Evolutionary conservation across 2,329 filamentous ascomycete genomes (phyloP).

Genomic region (Bisporella sp.): DNA sequence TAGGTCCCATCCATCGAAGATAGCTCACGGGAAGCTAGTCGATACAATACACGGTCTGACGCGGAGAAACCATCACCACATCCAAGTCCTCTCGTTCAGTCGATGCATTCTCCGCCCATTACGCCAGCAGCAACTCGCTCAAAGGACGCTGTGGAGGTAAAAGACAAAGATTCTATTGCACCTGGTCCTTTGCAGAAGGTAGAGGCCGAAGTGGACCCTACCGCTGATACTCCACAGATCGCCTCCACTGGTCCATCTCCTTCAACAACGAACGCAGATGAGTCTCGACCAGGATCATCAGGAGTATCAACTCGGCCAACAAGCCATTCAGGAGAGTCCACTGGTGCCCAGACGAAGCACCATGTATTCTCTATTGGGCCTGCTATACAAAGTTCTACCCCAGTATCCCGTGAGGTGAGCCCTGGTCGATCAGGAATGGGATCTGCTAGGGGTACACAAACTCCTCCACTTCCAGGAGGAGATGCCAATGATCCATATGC

Average conservation of each 20-base stretch:
- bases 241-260: conserved; percentile 48
- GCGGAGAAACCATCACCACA: conserved; percentile 59
- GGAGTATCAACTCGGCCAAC: conserved; percentile 20
- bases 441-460: conserved; percentile 58
- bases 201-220: conserved; percentile 32
- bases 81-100: conserved; percentile 58
- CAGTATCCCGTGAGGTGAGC: conserved; percentile 54
- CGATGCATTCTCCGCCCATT: conserved; percentile 80
- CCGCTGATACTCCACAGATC: conserved; percentile 63
- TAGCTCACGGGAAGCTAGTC: conserved; percentile 49
- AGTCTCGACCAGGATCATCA: conserved; percentile 27
- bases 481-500: conserved; percentile 82
- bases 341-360: conserved; percentile 11
- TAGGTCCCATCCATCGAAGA: conserved; percentile 56
- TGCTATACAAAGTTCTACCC: conserved; percentile 39
- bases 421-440: conserved; percentile 52
- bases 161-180: conserved; percentile 19
- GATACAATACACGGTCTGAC: conserved; percentile 57
- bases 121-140: conserved; percentile 74
- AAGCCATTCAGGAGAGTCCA: conserved; percentile 16
- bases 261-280: conserved; percentile 25
- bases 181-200: conserved; percentile 28
- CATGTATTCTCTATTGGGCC: conserved; percentile 27
- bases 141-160: conserved; percentile 33
- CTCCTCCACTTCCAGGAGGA: conserved; percentile 71